Evolutionary conservation across 176 grass and related monocot species (phyloP).

Genomic region (Oropetium thomaeum): DNA sequence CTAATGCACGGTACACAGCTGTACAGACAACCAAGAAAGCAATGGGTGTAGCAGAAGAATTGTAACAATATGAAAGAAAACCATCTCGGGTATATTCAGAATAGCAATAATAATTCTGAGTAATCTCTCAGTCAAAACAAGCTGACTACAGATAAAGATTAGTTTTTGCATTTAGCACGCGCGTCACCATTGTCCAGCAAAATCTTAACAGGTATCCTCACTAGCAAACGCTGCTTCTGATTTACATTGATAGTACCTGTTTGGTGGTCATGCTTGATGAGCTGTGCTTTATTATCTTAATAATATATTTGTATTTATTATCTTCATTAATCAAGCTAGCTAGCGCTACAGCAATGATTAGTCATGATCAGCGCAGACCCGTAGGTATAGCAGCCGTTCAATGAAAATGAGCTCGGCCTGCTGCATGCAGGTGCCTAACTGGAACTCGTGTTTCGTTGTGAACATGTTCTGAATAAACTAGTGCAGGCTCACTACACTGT

Average conservation of each 20-base stretch:
- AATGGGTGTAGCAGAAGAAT: neutral
- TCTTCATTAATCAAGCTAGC: neutral
- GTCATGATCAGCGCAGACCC: constrained; percentile 24
- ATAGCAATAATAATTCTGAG: neutral
- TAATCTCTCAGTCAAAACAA: neutral
- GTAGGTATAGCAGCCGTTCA: constrained; percentile 19
- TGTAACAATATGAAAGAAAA: neutral
- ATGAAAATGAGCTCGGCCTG: neutral
- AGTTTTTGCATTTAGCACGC: constrained; percentile 5
- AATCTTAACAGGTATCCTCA: neutral
- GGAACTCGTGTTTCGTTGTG: constrained; percentile 27
- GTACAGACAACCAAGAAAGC: constrained; percentile 9
- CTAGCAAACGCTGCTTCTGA: neutral
- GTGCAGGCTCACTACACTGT: constrained; percentile 13
- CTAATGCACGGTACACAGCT: neutral
- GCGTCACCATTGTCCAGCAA: constrained; percentile 1
- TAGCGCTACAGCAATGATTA: neutral
- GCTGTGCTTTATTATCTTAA: neutral
- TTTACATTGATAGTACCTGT: neutral
- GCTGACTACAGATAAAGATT: neutral
- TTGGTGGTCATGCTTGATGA: neutral
- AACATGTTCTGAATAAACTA: constrained; percentile 18
- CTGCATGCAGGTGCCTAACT: constrained; percentile 16
- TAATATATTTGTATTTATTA: neutral
- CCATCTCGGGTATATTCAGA: neutral